Base-by-base conservation (phyloP, 2,329 filamentous ascomycete species). In the Chrysosporium queenslandicum region DNA sequence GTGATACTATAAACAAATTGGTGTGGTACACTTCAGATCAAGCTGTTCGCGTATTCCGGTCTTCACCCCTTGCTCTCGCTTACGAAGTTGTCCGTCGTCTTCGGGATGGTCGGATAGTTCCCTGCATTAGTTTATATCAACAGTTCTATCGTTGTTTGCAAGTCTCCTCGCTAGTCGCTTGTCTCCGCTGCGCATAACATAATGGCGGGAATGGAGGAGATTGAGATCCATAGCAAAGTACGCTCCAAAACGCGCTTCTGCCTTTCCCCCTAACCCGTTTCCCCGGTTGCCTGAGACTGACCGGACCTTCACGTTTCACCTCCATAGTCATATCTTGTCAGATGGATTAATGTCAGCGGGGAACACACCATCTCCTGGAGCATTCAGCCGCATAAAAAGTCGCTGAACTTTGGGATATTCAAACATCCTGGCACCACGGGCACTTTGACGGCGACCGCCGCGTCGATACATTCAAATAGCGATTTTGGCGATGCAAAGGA, bases 161-260 rank as follows among this genome's bases (percentile, higher is more conserved):
- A n/a, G n/a, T n/a, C n/a, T n/a, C n/a, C n/a, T n/a, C n/a, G n/a
- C n/a, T n/a, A n/a, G n/a, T 41, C 29, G 16, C 14, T 16, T 3
- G 1, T 16, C 21, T 37, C 14, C 25, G 29, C 14, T 25, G 7
- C 8, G 32, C 20, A 16, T n/a, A 4, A 2, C 18, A 45, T 29
- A 54, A 95, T 95, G 90, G 89, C 87, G 55, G 88, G 87, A 66
- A 94, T 97, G 76, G 92, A 98, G 75, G 87, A 94, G 74, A 78
- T 98, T 61, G 88, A 97, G 71, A 87, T 98, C 60, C 91, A 96
- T 71, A 95, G 89, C 81, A 95, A 94, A 82, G 91, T 92, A 78
- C 34, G 36, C 43, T 11, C 27, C 34, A 27, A 36, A 37, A 41
- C 32, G 32, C 34, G 40, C 23, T 20, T 12, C 11, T 32, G 25